phyloP scores from a whole-genome alignment of 2,329 filamentous ascomycete genomes.

The Pestalotiopsis sp. region DNA sequence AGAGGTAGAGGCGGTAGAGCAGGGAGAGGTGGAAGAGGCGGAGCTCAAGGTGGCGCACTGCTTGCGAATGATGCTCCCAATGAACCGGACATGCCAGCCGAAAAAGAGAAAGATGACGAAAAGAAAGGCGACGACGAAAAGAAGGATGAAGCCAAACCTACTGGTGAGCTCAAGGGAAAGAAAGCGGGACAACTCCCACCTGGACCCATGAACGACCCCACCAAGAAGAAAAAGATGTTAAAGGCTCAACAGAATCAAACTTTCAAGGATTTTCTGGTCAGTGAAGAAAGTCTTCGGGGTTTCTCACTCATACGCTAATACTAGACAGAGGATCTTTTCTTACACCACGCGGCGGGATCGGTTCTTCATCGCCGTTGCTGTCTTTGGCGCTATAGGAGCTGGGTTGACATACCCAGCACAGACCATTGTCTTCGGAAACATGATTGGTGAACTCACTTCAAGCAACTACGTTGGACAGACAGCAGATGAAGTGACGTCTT shows the following conservation, averaged over 20 bases:
- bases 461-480: slow-evolving; percentile 21
- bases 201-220: slow-evolving; percentile 16
- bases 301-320: neutral
- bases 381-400: slow-evolving; percentile 28
- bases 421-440: slow-evolving; percentile 59
- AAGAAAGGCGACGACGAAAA: neutral
- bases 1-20: neutral
- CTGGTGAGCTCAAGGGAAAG: neutral
- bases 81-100: neutral
- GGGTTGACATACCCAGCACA: slow-evolving; percentile 42
- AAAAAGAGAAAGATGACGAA: neutral
- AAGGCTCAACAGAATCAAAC: slow-evolving; percentile 23
- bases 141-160: neutral
- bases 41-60: neutral
- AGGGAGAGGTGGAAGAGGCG: neutral
- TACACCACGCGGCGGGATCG: slow-evolving; percentile 31
- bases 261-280: slow-evolving; percentile 26
- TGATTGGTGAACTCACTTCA: slow-evolving; percentile 51
- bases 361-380: slow-evolving; percentile 24
- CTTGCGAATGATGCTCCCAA: neutral
- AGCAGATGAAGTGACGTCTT: slow-evolving; percentile 18
- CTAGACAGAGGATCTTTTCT: slow-evolving; percentile 25
- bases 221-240: slow-evolving; percentile 14
- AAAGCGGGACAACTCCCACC: slow-evolving; percentile 4
- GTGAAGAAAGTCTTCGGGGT: neutral